Base-by-base conservation (phyloP, 495 filamentous ascomycete species). In the Chaetomium cochliodes region DNA sequence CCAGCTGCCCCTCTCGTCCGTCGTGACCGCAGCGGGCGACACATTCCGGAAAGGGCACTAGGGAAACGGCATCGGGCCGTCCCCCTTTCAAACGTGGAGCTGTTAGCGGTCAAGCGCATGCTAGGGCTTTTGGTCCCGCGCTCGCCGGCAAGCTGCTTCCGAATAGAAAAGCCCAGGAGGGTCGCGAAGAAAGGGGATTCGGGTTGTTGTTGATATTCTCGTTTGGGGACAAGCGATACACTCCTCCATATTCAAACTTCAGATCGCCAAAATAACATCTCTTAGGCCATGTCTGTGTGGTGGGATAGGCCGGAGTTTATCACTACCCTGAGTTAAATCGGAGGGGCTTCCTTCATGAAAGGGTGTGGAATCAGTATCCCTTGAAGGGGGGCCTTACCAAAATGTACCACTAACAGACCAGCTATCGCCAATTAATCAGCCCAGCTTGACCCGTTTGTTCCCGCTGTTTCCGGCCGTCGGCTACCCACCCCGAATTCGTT, bases 51-150 rank as follows among this genome's bases (percentile, higher is more conserved):
- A 23, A 56, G 33, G 30, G 53, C 12, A 41, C 11, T 56, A n/a
- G 28, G 2, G 13, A 18, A 37, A 41, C 53, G 53, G 53, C 53
- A 56, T 41, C 53, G 53, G 53, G 30, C 53, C 53, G 53, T 56
- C 20, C 53, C 53, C 30, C 33, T 37, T 56, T 41, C 30, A 22
- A 30, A 22, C 39, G 53, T 41, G 53, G 53, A 41, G n/a, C 33
- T 39, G 2, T 16, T 3, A 6, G 52, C 52, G 7, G 9, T 28
- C 5, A 54, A 8, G 26, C 25, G 26, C 15, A 33, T 54, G 52
- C 52, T 37, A n/a, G 23, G 25, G 12, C 11, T 20, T 9, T 9
- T 56, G 53, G 18, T 41, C 52, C 11, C 11, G 20, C 53, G 7
- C 53, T 41, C 7, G 22, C 11, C 30, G 33, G 13, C 13, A 39